Conservation (phyloP, 352 stramenopile genomes). For the Discostella stelligera region DNA sequence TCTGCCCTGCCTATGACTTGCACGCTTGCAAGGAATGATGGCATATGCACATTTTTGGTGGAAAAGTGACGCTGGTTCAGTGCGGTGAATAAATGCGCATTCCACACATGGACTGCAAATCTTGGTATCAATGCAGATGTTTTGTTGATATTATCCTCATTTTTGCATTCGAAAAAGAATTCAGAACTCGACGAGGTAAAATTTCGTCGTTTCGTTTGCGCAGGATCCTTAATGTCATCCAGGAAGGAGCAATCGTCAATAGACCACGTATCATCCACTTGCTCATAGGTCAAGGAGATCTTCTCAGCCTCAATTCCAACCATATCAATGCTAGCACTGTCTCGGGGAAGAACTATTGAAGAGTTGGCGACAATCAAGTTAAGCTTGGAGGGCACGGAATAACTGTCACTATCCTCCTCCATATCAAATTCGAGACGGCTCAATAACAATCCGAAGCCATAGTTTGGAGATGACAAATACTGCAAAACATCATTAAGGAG, state of each 20-base stretch:
- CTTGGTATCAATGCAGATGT: slow-evolving; percentile 25
- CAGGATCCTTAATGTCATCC: slow-evolving; percentile 1
- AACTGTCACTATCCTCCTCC: slow-evolving; percentile 11
- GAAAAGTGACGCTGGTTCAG: slow-evolving; percentile 35
- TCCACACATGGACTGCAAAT: slow-evolving; percentile 26
- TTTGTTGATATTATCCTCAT: slow-evolving; percentile 25
- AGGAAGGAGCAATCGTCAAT: slow-evolving; percentile 53
- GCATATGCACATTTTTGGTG: slow-evolving; percentile 30
- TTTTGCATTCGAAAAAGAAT: slow-evolving; percentile 60
- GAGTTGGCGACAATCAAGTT: slow-evolving; percentile 58
- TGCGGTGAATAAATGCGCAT: slow-evolving; percentile 46
- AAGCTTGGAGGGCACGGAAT: slow-evolving; percentile 32
- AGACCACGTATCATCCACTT: slow-evolving; percentile 43
- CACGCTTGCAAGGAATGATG: slow-evolving; percentile 36
- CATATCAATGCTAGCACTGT: slow-evolving; percentile 69
- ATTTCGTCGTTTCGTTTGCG: neutral
- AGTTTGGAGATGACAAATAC: slow-evolving; percentile 69
- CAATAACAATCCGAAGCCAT: slow-evolving; percentile 61
- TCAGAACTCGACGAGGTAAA: slow-evolving; percentile 37
- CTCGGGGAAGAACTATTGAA: slow-evolving; percentile 69
- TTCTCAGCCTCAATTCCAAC: slow-evolving; percentile 63
- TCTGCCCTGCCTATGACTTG: slow-evolving; percentile 47
- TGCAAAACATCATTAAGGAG: slow-evolving; percentile 77
- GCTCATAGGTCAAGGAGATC: slow-evolving; percentile 25
- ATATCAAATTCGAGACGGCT: slow-evolving; percentile 39